Evolutionary conservation across 2,329 filamentous ascomycete species (phyloP).

Genomic region (Cercospora citrullina): DNA sequence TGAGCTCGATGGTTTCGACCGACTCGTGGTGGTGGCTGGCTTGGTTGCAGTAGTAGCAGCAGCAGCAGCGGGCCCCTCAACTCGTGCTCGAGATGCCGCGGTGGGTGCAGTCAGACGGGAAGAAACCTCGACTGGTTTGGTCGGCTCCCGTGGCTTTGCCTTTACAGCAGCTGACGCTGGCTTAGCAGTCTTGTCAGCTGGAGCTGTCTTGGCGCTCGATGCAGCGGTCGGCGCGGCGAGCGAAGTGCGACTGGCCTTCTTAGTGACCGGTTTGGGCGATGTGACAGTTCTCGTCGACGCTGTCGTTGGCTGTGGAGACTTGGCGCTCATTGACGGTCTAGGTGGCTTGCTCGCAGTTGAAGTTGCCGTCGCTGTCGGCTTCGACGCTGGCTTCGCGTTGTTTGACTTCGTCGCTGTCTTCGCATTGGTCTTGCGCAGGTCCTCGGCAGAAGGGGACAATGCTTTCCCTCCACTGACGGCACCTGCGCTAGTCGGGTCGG

Average conservation of each 20-base stretch:
- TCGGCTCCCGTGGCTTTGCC: constrained; percentile 64
- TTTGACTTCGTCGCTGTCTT: constrained; percentile 24
- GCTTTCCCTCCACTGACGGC: constrained; percentile 43
- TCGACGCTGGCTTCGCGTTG: constrained; percentile 19
- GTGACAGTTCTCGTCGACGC: constrained; percentile 18
- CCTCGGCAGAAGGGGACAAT: constrained; percentile 39
- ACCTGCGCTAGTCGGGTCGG: constrained; percentile 41
- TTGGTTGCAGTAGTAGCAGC: constrained; percentile 28
- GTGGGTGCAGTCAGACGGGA: constrained; percentile 69
- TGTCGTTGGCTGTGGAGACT: constrained; percentile 17
- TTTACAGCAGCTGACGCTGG: constrained; percentile 19
- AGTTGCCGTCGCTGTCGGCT: constrained; percentile 20
- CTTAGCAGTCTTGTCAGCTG: constrained; percentile 26
- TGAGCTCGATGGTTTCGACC: constrained; percentile 35
- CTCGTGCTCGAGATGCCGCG: constrained; percentile 66
- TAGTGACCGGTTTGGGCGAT: constrained; percentile 21
- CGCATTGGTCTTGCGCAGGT: constrained; percentile 27
- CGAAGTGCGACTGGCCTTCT: constrained; percentile 39
- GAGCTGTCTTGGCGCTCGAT: constrained; percentile 33
- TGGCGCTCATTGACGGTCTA: constrained; percentile 15
- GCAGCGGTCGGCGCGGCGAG: constrained; percentile 40
- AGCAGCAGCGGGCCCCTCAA: constrained; percentile 37
- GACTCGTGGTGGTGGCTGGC: constrained; percentile 35
- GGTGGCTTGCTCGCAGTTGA: constrained; percentile 24
- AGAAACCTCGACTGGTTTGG: constrained; percentile 65